phyloP scores from a whole-genome alignment of 345 rosid species.

The Anastatica hierochuntica region DNA sequence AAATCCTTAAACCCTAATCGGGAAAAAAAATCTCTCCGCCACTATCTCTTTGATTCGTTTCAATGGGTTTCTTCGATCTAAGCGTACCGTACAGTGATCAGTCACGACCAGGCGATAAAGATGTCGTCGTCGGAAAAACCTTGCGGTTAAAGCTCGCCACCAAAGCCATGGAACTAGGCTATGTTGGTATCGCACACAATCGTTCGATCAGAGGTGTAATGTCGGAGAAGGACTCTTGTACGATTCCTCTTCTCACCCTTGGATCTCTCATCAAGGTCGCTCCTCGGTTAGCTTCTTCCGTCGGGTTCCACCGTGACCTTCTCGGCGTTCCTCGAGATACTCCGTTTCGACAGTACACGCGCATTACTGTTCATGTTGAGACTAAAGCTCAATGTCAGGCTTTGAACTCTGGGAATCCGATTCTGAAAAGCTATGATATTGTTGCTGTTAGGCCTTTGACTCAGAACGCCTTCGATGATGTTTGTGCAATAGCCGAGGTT shows the following conservation, averaged over 20 bases:
- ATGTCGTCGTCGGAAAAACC: constrained; percentile 21
- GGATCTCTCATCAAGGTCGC: constrained; percentile 50
- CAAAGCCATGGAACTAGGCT: constrained; percentile 78
- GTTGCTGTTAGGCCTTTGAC: constrained; percentile 67
- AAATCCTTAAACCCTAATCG: constrained; percentile 18
- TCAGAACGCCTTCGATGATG: constrained; percentile 56
- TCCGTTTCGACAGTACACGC: constrained; percentile 85
- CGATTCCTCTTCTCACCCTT: constrained; percentile 41
- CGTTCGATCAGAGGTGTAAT: constrained; percentile 18
- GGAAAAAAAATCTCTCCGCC: no score
- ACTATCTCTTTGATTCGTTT: no score
- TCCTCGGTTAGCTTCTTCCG: constrained; percentile 55
- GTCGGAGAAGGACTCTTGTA: constrained; percentile 21
- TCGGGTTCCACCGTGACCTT: constrained; percentile 61
- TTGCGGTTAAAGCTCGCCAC: constrained; percentile 36
- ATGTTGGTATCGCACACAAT: constrained; percentile 27
- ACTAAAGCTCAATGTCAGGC: constrained; percentile 41
- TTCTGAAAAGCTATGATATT: constrained; percentile 67
- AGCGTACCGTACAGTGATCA: constrained; percentile 43
- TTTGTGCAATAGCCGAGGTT: constrained; percentile 70
- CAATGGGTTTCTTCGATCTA: constrained; percentile 87
- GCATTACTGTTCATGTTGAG: constrained; percentile 62
- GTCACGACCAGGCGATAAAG: constrained; percentile 13
- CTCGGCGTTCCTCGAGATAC: constrained; percentile 52
- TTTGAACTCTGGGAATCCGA: constrained; percentile 58